phyloP scores from a whole-genome alignment of 2,329 filamentous ascomycete genomes.

The Lasiodiplodia sp. region DNA sequence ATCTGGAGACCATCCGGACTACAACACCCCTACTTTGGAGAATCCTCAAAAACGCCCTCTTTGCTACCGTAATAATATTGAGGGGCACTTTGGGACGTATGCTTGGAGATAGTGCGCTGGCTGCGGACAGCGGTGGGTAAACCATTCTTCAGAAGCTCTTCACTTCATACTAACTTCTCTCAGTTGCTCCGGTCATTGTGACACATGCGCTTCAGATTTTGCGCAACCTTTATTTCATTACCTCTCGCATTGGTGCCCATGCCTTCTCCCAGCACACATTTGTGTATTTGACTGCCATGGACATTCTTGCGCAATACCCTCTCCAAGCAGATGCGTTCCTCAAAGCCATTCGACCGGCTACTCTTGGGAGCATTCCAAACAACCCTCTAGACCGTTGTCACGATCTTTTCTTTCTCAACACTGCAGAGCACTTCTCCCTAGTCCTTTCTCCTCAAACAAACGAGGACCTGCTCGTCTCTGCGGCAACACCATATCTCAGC shows the following conservation, averaged over 20 bases:
- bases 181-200: conserved; percentile 70
- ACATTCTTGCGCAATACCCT: conserved; percentile 77
- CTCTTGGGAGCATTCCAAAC: conserved; percentile 63
- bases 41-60: conserved; percentile 76
- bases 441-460: conserved; percentile 70
- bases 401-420: conserved; percentile 89
- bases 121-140: conserved; percentile 58
- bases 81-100: conserved; percentile 74
- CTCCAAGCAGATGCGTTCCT: conserved; percentile 72
- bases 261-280: conserved; percentile 86
- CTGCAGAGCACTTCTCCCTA: conserved; percentile 82
- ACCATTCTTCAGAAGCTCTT: background rate
- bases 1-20: conserved; percentile 68
- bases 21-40: conserved; percentile 79
- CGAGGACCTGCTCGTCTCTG: conserved; percentile 75
- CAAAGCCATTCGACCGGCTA: conserved; percentile 64
- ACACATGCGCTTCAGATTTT: conserved; percentile 75
- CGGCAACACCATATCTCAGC: conserved; percentile 76
- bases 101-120: conserved; percentile 63
- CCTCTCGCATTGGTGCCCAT: conserved; percentile 73
- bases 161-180: background rate
- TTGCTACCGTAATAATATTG: conserved; percentile 76
- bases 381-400: conserved; percentile 74
- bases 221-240: conserved; percentile 82
- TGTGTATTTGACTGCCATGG: conserved; percentile 80